These are phyloP conservation scores for Salix brachista DNA, from an alignment of 345 rosid species.

Conservation along the genomic window DNA sequence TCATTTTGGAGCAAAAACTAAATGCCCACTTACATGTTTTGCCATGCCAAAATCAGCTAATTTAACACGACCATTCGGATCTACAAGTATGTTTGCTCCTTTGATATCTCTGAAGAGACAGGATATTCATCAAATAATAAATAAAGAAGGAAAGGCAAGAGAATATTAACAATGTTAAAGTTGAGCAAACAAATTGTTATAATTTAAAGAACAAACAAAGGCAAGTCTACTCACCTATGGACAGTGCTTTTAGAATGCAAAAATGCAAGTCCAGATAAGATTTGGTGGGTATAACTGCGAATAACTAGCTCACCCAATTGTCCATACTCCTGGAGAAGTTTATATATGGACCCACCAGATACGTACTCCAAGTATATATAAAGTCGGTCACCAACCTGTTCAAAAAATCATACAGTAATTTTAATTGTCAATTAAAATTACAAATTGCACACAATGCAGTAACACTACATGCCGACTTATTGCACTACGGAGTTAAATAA, in stretches of 20 bases:
- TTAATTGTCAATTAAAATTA: neutral
- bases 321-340: slow-evolving; percentile 76
- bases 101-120: slow-evolving; percentile 54
- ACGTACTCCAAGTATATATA: slow-evolving; percentile 76
- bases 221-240: slow-evolving; percentile 47
- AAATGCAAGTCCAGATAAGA: slow-evolving; percentile 66
- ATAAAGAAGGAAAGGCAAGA: neutral
- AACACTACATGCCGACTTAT: neutral
- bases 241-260: slow-evolving; percentile 63
- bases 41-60: slow-evolving; percentile 91
- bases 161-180: neutral
- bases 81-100: slow-evolving; percentile 80
- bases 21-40: slow-evolving; percentile 62
- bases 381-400: slow-evolving; percentile 58
- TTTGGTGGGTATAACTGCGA: slow-evolving; percentile 74
- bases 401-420: neutral
- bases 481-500: neutral
- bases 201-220: neutral
- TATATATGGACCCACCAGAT: slow-evolving; percentile 78
- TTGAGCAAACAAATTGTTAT: slow-evolving; percentile 20
- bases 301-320: slow-evolving; percentile 59
- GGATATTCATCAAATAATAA: neutral
- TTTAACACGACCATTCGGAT: slow-evolving; percentile 70
- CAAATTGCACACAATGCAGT: neutral
- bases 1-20: slow-evolving; percentile 1